phyloP scores from a whole-genome alignment of 306 rosid genomes.

The Purshia tridentata region DNA sequence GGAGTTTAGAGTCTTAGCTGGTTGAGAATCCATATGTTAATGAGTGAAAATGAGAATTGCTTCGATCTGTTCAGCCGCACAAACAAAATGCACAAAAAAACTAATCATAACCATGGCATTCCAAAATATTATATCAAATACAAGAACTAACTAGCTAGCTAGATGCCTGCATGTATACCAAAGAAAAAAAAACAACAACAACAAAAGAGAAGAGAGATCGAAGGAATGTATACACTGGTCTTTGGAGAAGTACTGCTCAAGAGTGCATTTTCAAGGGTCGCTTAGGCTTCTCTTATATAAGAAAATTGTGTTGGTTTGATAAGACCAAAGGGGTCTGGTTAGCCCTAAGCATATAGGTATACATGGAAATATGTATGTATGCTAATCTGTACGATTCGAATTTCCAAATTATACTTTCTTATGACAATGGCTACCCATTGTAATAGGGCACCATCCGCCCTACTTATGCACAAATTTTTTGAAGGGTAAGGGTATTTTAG shows the following conservation, averaged over 20 bases:
- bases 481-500: not conserved
- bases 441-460: too few species aligned
- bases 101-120: not conserved
- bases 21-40: too few species aligned
- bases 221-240: not conserved
- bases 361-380: not conserved
- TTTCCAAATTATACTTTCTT: not conserved
- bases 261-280: not conserved
- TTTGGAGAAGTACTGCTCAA: not conserved
- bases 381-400: too few species aligned
- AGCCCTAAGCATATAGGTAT: not conserved
- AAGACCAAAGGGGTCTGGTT: not conserved
- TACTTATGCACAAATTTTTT: not conserved
- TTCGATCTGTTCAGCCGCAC: constrained; percentile 3
- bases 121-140: too few species aligned
- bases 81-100: not conserved
- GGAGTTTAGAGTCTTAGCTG: too few species aligned
- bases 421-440: not conserved
- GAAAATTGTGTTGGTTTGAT: not conserved
- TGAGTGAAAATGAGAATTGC: not conserved
- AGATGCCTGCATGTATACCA: too few species aligned
- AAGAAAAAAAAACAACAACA: too few species aligned
- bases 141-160: too few species aligned
- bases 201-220: not conserved
- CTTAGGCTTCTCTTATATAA: not conserved